A percentile compares a stretch with the other conserved stretches of the same genome.
These are phyloP conservation scores for Pezizomycotina sp. DNA, from an alignment of 2,329 filamentous ascomycete species.

Conservation along the genomic window DNA sequence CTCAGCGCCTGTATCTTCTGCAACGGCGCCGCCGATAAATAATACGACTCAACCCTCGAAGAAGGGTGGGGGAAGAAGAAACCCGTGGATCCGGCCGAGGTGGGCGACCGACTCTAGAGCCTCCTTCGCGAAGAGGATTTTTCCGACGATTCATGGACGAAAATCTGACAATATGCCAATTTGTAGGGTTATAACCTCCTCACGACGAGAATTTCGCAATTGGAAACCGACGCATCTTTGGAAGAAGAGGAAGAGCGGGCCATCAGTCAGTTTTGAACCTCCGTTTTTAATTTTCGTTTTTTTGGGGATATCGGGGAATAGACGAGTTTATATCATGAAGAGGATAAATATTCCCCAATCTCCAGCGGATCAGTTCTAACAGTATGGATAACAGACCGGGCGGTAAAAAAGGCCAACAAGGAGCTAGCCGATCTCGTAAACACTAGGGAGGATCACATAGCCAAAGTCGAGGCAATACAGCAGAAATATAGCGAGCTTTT, in stretches of 20 bases:
- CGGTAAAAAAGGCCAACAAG: constrained; percentile 75
- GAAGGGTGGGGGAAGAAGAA: constrained; percentile 53
- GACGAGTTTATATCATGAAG: no score
- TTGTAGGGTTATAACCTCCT: constrained; percentile 48
- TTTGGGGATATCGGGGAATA: no score
- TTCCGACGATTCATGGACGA: constrained; percentile 3
- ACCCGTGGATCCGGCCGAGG: constrained; percentile 62
- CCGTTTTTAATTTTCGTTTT: not conserved
- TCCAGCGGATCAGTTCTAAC: constrained; percentile 4
- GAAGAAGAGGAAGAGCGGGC: constrained; percentile 93
- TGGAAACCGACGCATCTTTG: constrained; percentile 81
- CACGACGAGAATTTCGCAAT: constrained; percentile 81
- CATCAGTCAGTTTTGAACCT: constrained; percentile 52
- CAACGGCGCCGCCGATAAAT: no score
- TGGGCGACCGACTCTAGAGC: constrained; percentile 20
- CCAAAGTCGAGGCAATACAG: constrained; percentile 77
- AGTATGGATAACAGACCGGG: constrained; percentile 19
- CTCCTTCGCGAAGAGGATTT: constrained; percentile 4
- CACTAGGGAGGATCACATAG: constrained; percentile 79
- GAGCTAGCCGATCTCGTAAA: constrained; percentile 72
- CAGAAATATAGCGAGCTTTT: constrained; percentile 83
- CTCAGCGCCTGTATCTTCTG: no score
- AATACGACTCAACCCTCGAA: constrained; percentile 10
- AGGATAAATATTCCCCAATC: not conserved
- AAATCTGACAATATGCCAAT: constrained; percentile 9